These are phyloP conservation scores for Pleurotus tuber-regium DNA, from an alignment of 768 basidiomycete genomes.

Conservation along the genomic window DNA sequence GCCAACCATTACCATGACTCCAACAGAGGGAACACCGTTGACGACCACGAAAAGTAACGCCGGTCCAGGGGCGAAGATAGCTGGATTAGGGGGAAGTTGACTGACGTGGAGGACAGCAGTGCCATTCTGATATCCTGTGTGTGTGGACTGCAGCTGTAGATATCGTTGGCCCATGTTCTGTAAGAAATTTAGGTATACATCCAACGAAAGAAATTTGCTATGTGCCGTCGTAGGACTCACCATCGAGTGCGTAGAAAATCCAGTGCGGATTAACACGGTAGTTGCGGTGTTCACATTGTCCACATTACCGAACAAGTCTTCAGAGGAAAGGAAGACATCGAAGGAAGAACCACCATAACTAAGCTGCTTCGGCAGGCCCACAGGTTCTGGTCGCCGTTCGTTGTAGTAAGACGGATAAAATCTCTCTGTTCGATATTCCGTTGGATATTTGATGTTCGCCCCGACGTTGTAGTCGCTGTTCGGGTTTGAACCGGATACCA, in stretches of 20 bases:
- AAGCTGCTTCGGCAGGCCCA: conserved; percentile 52
- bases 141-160: conserved; percentile 62
- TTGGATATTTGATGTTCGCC: conserved; percentile 51
- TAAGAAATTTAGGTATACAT: too few relatives aligned
- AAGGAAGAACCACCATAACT: conserved; percentile 79
- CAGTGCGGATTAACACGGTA: conserved; percentile 61
- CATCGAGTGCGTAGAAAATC: conserved; percentile 80
- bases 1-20: conserved; percentile 73
- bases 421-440: conserved; percentile 75
- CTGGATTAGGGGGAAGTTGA: conserved; percentile 75
- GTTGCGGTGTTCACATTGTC: conserved; percentile 48
- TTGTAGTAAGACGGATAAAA: conserved; percentile 78
- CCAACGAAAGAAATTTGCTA: too few relatives aligned
- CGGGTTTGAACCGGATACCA: conserved; percentile 81
- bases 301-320: conserved; percentile 52
- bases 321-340: conserved; percentile 54
- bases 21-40: conserved; percentile 74
- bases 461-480: conserved; percentile 64
- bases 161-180: conserved; percentile 77
- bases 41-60: conserved; percentile 76
- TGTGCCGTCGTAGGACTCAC: conserved; percentile 29
- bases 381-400: conserved; percentile 56
- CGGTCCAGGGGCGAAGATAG: conserved; percentile 69
- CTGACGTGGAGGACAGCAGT: conserved; percentile 61
- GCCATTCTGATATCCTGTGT: conserved; percentile 56